A percentile compares a stretch with the other conserved stretches of the same genome.
phyloP scores from a whole-genome alignment of 768 basidiomycete species.

The Kwoniella sp. region DNA sequence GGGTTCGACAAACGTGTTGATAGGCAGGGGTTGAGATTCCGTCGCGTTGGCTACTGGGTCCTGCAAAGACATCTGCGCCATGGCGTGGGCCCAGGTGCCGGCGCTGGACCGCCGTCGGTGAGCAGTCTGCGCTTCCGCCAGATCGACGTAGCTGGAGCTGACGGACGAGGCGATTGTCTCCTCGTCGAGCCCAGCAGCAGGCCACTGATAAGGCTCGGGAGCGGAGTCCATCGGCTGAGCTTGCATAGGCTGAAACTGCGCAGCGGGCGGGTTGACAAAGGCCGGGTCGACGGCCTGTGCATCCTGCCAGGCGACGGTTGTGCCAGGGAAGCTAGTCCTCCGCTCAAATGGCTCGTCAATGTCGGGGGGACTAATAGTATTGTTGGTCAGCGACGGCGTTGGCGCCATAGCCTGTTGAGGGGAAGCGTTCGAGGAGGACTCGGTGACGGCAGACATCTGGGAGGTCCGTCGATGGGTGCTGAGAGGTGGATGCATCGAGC shows the following conservation, averaged over 20 bases:
- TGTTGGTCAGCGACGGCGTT: constrained; percentile 37
- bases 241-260: constrained; percentile 7
- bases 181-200: constrained; percentile 4
- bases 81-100: constrained; percentile 39
- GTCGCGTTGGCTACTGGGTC: constrained; percentile 13
- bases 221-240: neutral
- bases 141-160: constrained; percentile 13
- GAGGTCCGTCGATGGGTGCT: neutral
- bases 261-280: neutral
- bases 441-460: neutral
- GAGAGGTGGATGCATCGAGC: neutral
- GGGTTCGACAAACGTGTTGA: neutral
- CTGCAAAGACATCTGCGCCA: constrained; percentile 41
- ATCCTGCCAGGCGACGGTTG: constrained; percentile 1
- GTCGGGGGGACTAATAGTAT: constrained; percentile 29
- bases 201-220: neutral
- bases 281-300: constrained; percentile 3
- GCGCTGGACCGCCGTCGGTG: constrained; percentile 26
- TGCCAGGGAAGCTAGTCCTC: constrained; percentile 9
- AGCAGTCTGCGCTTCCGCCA: neutral
- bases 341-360: constrained; percentile 27
- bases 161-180: constrained; percentile 10
- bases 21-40: constrained; percentile 3
- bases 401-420: constrained; percentile 16
- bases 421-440: neutral